Base-by-base conservation (phyloP, 495 filamentous ascomycete genomes). In the Aspergillus wentii region DNA sequence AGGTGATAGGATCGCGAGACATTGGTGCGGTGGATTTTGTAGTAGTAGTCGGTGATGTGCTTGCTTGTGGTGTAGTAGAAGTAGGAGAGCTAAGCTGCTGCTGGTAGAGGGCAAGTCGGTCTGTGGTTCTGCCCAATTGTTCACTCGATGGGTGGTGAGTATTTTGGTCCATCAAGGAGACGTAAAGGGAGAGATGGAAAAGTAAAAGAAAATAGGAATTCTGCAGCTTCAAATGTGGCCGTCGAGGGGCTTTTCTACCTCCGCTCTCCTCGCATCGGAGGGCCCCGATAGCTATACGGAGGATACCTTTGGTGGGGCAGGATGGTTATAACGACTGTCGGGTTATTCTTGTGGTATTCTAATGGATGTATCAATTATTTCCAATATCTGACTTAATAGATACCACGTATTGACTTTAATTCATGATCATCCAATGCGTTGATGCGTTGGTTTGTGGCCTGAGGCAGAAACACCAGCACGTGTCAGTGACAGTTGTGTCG, bases 1-100 rank as follows among this genome's bases (percentile, higher is more conserved):
- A 83, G 57, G 94, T 85, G 42, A 83, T 82, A 23, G 78, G 76
- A 23, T 87, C 86, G 33, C 85, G 86, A 73, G 63, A 76, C 72
- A 68, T 86, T 17, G 46, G 44, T 43, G 38, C 49, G n/a, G n/a
- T n/a, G n/a, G n/a, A n/a, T n/a, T n/a, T n/a, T n/a, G 35, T 35
- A 33, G 46, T 28, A 38, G 35, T n/a, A n/a, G 33, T 18, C 40
- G 41, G 44, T 28, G 41, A 37, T 35, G 35, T 41, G 40, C 35
- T 8, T 19, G 41, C 38, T n/a, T n/a, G n/a, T n/a, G n/a, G n/a
- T n/a, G n/a, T n/a, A n/a, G n/a, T n/a, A n/a, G n/a, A n/a, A n/a
- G n/a, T n/a, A n/a, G n/a, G n/a, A n/a, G n/a, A n/a, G 29, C 38
- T 32, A 30, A 69, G 52, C 31, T 68, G 63, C 34, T 62, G 60